Evolutionary conservation across 148 eudicot species (phyloP).

Genomic region (Persicaria tinctoria): DNA sequence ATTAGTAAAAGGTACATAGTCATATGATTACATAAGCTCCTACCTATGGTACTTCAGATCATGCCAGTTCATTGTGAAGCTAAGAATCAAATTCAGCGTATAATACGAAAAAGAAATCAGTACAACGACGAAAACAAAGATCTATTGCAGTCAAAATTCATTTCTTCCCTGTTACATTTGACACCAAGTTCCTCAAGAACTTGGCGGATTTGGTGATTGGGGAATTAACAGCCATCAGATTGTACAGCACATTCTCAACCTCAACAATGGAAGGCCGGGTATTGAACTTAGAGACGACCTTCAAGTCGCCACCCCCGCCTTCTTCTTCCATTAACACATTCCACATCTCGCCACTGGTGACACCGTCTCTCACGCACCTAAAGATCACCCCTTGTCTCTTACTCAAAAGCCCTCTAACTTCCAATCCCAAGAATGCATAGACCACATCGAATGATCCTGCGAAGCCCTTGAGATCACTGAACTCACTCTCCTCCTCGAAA

Average conservation of each 20-base stretch:
- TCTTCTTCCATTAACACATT: conserved; percentile 70
- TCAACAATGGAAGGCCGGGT: conserved; percentile 61
- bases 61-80: neutral
- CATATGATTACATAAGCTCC: neutral
- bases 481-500: conserved; percentile 65
- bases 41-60: neutral
- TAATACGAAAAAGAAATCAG: neutral
- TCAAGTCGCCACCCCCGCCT: conserved; percentile 30
- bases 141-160: conserved; percentile 4
- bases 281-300: conserved; percentile 51
- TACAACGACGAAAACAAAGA: too few species aligned
- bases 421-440: conserved; percentile 85
- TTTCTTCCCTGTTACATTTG: conserved; percentile 73
- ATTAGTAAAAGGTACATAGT: conserved; percentile 6
- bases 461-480: conserved; percentile 48
- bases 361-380: conserved; percentile 60
- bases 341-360: conserved; percentile 76
- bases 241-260: conserved; percentile 81
- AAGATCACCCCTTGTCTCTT: conserved; percentile 74
- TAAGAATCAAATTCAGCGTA: neutral
- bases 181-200: conserved; percentile 67
- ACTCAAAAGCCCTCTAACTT: conserved; percentile 78
- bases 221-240: conserved; percentile 83
- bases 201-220: conserved; percentile 81
- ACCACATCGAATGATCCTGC: conserved; percentile 71